phyloP scores from a whole-genome alignment of 805 yeast species.

The Schwanniomyces sp. region DNA sequence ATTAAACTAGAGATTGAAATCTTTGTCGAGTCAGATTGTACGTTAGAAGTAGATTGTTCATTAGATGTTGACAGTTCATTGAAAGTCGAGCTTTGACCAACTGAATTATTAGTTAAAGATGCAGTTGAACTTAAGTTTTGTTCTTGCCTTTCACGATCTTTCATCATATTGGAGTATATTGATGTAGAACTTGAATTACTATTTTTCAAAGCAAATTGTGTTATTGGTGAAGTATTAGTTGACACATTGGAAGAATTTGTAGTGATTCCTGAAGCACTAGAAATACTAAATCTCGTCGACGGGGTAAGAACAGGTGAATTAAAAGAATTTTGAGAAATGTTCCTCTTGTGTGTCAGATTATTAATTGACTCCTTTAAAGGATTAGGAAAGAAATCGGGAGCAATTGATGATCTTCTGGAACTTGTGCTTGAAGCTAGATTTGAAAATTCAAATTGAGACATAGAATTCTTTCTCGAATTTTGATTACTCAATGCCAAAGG shows the following conservation, averaged over 20 bases:
- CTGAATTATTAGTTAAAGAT: not conserved
- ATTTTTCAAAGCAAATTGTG: conserved; percentile 1
- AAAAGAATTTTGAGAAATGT: conserved; percentile 28
- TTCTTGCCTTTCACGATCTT: not conserved
- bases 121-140: not conserved
- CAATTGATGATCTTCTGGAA: conserved; percentile 42
- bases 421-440: conserved; percentile 21
- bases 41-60: not conserved
- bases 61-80: not conserved
- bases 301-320: conserved; percentile 28
- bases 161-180: conserved; percentile 2
- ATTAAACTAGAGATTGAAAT: conserved; percentile 35
- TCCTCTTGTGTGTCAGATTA: conserved; percentile 22
- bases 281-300: conserved; percentile 21
- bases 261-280: conserved; percentile 11
- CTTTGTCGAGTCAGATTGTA: conserved; percentile 17
- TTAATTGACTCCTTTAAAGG: conserved; percentile 24
- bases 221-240: conserved; percentile 7
- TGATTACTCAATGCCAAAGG: conserved; percentile 29
- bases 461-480: conserved; percentile 42
- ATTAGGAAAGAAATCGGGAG: conserved; percentile 45
- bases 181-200: conserved; percentile 6
- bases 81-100: not conserved
- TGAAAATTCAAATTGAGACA: conserved; percentile 31
- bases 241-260: conserved; percentile 10